Base-by-base conservation (phyloP, 179 eudicot species). In the Heliamphora ciliata region DNA sequence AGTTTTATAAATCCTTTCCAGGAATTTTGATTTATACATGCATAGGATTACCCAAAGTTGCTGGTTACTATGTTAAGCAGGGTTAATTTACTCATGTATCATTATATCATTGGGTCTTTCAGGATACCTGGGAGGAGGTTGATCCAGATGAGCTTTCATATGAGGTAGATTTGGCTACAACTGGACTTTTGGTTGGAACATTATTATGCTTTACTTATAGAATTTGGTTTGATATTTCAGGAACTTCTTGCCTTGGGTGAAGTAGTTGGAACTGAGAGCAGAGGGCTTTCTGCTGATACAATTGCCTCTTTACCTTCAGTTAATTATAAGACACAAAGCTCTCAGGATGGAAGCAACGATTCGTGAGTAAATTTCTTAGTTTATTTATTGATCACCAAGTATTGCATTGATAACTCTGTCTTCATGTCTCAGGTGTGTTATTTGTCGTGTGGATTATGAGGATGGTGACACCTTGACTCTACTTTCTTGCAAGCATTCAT, bases 91-190 rank as follows among this genome's bases (percentile, higher is more conserved):
- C 17, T 15, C 5, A 31, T 31, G 40, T 31, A 31, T 31, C 40
- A 31, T 31, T 31, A 31, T 31, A 76, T 17, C 67, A 47, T 46
- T 69, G 44, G 80, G 52, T 71, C 69, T 83, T 88, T 80, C 90
- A 96, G 99, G 99, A 93, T 84, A 82, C 93, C 21, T 96, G 97
- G 98, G 97, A 92, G 84, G 99, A 94, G 78, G 96, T 92, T 86
- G 98, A 96, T 84, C 98, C 98, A 4, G 98, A 96, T 86, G 98
- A 96, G 84, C 86, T 96, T 76, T 96, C 97, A 46, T 96, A 96
- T 54, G 99, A 96, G 93, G 99, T 96, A 94, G 86, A 61, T 81
- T 60, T 4, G 51, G 14, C 55, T 44, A 78, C 54, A 60, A 11
- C 6, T 14, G 21, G 78, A 47, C 44, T 69, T 79, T 76, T 58